These are phyloP conservation scores for Penicillium flavigenum DNA, from an alignment of 495 filamentous ascomycete species.

Conservation along the genomic window DNA sequence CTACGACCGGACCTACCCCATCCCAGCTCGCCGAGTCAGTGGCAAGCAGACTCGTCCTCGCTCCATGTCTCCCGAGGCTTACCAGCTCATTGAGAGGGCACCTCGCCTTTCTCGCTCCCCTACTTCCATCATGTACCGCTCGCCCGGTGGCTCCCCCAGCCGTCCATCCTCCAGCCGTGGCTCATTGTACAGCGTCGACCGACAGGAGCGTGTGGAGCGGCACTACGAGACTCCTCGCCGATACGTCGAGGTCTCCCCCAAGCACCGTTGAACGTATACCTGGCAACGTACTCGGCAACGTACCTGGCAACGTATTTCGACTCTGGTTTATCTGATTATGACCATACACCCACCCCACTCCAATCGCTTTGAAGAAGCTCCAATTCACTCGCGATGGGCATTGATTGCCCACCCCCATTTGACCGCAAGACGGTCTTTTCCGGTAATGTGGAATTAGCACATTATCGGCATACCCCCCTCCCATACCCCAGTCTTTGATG, in stretches of 20 bases:
- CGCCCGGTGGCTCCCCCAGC: slow-evolving; percentile 28
- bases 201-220: slow-evolving; percentile 40
- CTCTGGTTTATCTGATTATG: not conserved
- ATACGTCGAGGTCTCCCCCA: slow-evolving; percentile 27
- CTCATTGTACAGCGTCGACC: slow-evolving; percentile 43
- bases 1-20: slow-evolving; percentile 45
- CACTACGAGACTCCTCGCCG: slow-evolving; percentile 29
- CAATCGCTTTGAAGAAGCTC: slow-evolving; percentile 16
- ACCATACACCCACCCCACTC: not conserved
- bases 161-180: slow-evolving; percentile 42
- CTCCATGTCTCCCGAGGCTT: slow-evolving; percentile 18
- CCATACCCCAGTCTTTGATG: slow-evolving; percentile 1
- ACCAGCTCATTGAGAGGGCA: slow-evolving; percentile 43
- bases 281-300: not conserved
- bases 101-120: slow-evolving; percentile 21
- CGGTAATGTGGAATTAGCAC: slow-evolving; percentile 5
- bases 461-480: not conserved
- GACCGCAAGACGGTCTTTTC: slow-evolving; percentile 22
- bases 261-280: slow-evolving; percentile 29
- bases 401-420: slow-evolving; percentile 17
- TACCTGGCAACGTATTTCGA: not conserved
- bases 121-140: slow-evolving; percentile 37
- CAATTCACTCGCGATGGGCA: slow-evolving; percentile 16
- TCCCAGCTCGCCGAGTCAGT: slow-evolving; percentile 34
- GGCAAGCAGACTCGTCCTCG: slow-evolving; percentile 21